Evolutionary conservation across 163 green algal genomes (phyloP), one percentile per base, ranked within the genome.

Genomic region (Trebouxiophyceae sp.): DNA sequence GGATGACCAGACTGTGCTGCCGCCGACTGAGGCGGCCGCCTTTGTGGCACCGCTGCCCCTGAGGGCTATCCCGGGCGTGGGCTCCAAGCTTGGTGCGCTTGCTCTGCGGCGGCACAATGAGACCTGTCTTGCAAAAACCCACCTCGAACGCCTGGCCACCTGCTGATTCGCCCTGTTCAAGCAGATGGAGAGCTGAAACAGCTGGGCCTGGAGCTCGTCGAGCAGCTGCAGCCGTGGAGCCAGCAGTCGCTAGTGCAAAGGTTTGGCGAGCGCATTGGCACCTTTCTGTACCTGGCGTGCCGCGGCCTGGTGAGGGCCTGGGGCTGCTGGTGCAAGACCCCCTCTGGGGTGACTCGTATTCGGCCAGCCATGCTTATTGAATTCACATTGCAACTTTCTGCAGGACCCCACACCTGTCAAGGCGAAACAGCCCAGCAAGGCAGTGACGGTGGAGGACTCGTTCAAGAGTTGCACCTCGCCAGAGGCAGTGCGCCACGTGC

Each of bases 1-100:
- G 0, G 77, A 95, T 61, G 86, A 92, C 55, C 88, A 95, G 70
- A 95, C 88, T 0, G 66, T 88, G 24, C 67, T 94, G 57, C 76
- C 62, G 1, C 83, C 84, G 0, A 27, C 68, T 1, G 56, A 87
- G 31, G 87, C 84, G 0, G 64, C 68, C 0, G 69, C 57, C 2
- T 93, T 93, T 65, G 63, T 92, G 24, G 77, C 66, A 1, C 66
- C 76, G 0, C 81, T 95, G 26, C 81, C 87, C 4, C 63, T 88
- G 4, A 72, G 87, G 3, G 77, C 81, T 0, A 69, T 93, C 56
- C 78, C 77, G 4, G 88, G 81, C 39, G 39, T 50, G 16, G 39
- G 39, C 39, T 50, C 39, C 8, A 50, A 39, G 59, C 74, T 16
- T 64, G 63, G 5, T 22, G 33, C 6, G 8, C 7, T n/a, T 66